A percentile compares a stretch with the other conserved stretches of the same genome.
Evolutionary conservation across 192 early-diverging fungal genomes (phyloP).

Genomic region (Lobosporangium transversale): DNA sequence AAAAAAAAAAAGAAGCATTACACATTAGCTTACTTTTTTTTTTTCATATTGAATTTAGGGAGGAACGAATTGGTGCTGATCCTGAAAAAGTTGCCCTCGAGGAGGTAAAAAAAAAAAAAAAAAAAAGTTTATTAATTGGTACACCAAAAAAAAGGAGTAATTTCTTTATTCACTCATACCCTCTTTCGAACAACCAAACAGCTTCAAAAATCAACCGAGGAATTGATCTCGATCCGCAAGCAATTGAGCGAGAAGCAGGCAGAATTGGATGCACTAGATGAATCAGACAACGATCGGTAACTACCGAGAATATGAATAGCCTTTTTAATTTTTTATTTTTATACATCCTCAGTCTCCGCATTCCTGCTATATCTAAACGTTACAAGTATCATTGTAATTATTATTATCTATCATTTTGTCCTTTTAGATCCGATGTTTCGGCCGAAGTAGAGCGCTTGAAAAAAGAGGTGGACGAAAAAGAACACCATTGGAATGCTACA

Average conservation of each 20-base stretch:
- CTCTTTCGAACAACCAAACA: neutral
- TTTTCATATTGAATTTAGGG: conserved; percentile 2
- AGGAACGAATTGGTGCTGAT: conserved; percentile 38
- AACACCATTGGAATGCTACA: conserved; percentile 47
- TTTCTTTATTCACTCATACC: neutral
- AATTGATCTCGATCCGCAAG: conserved; percentile 10
- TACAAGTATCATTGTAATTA: no score
- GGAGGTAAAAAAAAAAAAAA: conserved; percentile 24
- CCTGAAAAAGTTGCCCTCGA: conserved; percentile 41
- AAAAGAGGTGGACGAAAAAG: conserved; percentile 7
- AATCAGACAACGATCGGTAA: conserved; percentile 17
- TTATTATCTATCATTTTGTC: no score
- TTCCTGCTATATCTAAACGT: no score
- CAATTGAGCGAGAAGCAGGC: conserved; percentile 13
- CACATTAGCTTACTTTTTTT: neutral
- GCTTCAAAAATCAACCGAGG: conserved; percentile 34
- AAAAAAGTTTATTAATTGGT: neutral
- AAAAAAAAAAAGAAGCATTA: neutral
- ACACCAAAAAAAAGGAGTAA: neutral
- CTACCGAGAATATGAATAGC: neutral
- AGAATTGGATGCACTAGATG: conserved; percentile 6
- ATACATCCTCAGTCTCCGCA: no score
- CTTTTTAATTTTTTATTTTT: no score
- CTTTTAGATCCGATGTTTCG: conserved; percentile 14
- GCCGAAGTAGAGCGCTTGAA: conserved; percentile 19